phyloP scores from a whole-genome alignment of 75 land plant genomes.

The Sequoiadendron giganteum region DNA sequence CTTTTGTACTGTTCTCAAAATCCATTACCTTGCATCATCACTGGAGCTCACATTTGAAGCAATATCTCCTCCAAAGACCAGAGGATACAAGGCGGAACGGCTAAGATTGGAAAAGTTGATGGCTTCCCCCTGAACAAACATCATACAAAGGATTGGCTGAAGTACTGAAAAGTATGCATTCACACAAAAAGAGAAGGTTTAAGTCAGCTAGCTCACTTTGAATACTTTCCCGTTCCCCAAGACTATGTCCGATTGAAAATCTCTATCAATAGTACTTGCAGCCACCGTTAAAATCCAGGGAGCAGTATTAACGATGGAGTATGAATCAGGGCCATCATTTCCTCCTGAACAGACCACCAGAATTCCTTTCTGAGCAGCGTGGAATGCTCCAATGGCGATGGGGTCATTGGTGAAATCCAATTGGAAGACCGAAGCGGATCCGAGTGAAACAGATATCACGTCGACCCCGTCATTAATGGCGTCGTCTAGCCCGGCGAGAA shows the following conservation, averaged over 20 bases:
- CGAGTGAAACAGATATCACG: constrained; percentile 65
- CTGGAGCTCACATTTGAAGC: constrained; percentile 36
- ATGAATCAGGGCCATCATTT: constrained; percentile 47
- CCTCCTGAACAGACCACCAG: constrained; percentile 73
- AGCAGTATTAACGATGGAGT: constrained; percentile 49
- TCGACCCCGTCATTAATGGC: constrained; percentile 83
- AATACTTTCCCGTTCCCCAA: constrained; percentile 40
- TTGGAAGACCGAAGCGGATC: constrained; percentile 24
- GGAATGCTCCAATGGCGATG: constrained; percentile 79
- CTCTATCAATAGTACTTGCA: constrained; percentile 68
- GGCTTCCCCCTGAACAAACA: constrained; percentile 42
- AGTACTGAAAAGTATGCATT: neutral
- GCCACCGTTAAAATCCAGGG: constrained; percentile 84
- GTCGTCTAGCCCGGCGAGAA: constrained; percentile 74
- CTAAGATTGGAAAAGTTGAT: constrained; percentile 57
- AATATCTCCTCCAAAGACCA: constrained; percentile 47
- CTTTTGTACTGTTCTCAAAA: neutral
- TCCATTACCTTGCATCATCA: constrained; percentile 60
- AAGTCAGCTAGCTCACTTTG: constrained; percentile 31
- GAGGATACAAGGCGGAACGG: constrained; percentile 35
- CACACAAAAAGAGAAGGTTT: neutral
- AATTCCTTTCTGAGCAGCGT: constrained; percentile 60
- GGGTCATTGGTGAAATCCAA: constrained; percentile 52
- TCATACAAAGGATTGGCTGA: neutral
- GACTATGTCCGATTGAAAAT: constrained; percentile 56